Evolutionary conservation across 1,139 yeast genomes (phyloP).

Genomic region (Barnettozyma hawaiiensis): DNA sequence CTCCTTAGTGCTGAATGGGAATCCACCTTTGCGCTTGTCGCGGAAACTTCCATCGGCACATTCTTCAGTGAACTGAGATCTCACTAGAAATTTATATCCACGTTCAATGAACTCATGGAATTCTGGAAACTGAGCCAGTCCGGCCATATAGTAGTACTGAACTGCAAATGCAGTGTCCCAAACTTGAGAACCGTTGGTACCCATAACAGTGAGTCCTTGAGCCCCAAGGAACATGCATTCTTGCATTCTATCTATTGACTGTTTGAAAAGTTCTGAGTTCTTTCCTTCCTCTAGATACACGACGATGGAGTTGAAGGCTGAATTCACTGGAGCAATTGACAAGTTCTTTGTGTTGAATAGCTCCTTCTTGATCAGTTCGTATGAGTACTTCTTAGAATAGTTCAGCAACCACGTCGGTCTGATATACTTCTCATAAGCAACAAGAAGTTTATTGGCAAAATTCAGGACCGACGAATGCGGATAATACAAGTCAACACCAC

Average conservation of each 20-base stretch:
- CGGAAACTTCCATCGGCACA: slow-evolving; percentile 76
- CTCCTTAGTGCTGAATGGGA: slow-evolving; percentile 94
- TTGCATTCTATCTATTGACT: slow-evolving; percentile 54
- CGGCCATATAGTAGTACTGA: slow-evolving; percentile 78
- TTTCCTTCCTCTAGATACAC: slow-evolving; percentile 64
- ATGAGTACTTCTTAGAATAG: slow-evolving; percentile 47
- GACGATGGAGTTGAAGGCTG: slow-evolving; percentile 76
- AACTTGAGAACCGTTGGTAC: slow-evolving; percentile 95
- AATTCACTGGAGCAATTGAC: slow-evolving; percentile 92
- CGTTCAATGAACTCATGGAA: slow-evolving; percentile 56
- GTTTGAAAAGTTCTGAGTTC: slow-evolving; percentile 54
- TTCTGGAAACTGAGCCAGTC: slow-evolving; percentile 65
- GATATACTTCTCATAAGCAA: slow-evolving; percentile 57
- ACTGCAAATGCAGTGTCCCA: slow-evolving; percentile 95
- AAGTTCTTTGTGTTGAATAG: slow-evolving; percentile 71
- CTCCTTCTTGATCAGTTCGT: slow-evolving; percentile 68
- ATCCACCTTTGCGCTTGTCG: slow-evolving; percentile 84
- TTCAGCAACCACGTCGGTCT: slow-evolving; percentile 72
- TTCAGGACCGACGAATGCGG: slow-evolving; percentile 77
- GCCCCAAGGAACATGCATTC: slow-evolving; percentile 83
- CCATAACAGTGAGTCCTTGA: slow-evolving; percentile 90
- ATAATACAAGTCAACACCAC: slow-evolving; percentile 88
- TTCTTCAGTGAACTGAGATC: slow-evolving; percentile 81
- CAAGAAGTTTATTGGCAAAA: slow-evolving; percentile 53
- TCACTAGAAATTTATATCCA: slow-evolving; percentile 66